These are phyloP conservation scores for Rhodotorula sp. DNA, from an alignment of 1,284 basidiomycete genomes.

Conservation along the genomic window DNA sequence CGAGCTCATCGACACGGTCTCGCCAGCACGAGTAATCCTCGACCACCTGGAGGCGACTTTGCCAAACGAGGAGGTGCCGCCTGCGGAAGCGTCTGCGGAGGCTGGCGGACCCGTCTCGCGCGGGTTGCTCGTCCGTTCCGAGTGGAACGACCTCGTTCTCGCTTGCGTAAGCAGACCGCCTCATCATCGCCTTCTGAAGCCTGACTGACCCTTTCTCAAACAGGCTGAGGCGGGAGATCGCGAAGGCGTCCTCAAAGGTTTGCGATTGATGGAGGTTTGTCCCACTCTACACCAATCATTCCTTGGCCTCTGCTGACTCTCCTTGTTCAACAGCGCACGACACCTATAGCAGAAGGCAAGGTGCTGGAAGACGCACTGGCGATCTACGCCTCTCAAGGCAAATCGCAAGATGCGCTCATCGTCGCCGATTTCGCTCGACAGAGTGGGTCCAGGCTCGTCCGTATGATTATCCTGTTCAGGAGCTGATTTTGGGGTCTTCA, in stretches of 20 bases:
- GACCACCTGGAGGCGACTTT: constrained; percentile 6
- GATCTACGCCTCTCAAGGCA: constrained; percentile 58
- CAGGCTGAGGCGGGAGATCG: constrained; percentile 53
- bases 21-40: constrained; percentile 11
- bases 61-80: no score
- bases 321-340: constrained; percentile 53
- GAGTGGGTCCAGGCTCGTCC: constrained; percentile 19
- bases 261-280: constrained; percentile 61
- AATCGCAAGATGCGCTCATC: constrained; percentile 54
- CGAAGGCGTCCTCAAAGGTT: constrained; percentile 50
- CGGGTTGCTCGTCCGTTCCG: constrained; percentile 55
- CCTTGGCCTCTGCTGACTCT: constrained; percentile 1
- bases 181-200: no score
- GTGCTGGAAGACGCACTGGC: constrained; percentile 53
- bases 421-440: constrained; percentile 57
- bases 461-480: background rate
- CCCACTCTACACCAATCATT: background rate
- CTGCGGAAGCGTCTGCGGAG: background rate
- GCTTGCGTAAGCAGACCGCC: constrained; percentile 46
- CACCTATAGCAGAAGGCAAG: constrained; percentile 52
- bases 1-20: background rate
- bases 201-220: constrained; percentile 2
- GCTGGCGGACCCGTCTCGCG: background rate
- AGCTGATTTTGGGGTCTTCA: constrained; percentile 48
- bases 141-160: constrained; percentile 60